Conservation (phyloP, 371 early-diverging fungal genomes). For the Phascolomyces articulosus region DNA sequence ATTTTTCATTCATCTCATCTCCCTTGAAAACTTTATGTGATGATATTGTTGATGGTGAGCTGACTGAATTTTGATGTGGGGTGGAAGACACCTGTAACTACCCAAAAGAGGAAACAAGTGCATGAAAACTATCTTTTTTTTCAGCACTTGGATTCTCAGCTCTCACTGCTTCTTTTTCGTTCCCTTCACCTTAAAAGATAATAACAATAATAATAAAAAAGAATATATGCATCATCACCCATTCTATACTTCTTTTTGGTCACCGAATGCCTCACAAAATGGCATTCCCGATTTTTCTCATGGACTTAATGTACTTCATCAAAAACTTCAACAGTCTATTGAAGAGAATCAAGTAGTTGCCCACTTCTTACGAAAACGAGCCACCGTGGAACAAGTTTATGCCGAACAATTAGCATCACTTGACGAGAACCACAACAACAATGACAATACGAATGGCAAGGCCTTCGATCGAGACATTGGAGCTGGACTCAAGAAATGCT, state of each 20-base stretch:
- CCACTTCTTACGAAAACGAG: conserved; percentile 65
- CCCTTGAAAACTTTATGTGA: too few species aligned
- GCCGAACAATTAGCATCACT: conserved; percentile 43
- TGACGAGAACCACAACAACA: background rate
- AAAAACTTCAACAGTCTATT: conserved; percentile 66
- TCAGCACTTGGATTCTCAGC: conserved; percentile 2
- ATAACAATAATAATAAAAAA: too few species aligned
- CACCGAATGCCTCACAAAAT: conserved; percentile 33
- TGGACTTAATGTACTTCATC: conserved; percentile 67
- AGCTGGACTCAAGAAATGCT: conserved; percentile 70
- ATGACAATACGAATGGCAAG: conserved; percentile 1
- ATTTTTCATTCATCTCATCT: too few species aligned
- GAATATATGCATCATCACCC: conserved; percentile 22
- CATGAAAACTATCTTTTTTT: conserved; percentile 1
- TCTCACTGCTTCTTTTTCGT: too few species aligned
- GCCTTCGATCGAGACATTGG: conserved; percentile 68
- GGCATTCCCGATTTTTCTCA: conserved; percentile 26
- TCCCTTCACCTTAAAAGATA: background rate
- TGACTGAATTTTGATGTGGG: too few species aligned
- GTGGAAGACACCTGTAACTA: too few species aligned
- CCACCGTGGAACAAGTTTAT: conserved; percentile 63
- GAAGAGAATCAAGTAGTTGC: conserved; percentile 70
- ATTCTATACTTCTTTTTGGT: conserved; percentile 47
- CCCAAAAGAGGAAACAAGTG: background rate
- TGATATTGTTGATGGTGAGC: too few species aligned